A percentile compares a stretch with the other conserved stretches of the same genome.
phyloP scores from a whole-genome alignment of 2,329 filamentous ascomycete genomes.

The Xylaria sp. region DNA sequence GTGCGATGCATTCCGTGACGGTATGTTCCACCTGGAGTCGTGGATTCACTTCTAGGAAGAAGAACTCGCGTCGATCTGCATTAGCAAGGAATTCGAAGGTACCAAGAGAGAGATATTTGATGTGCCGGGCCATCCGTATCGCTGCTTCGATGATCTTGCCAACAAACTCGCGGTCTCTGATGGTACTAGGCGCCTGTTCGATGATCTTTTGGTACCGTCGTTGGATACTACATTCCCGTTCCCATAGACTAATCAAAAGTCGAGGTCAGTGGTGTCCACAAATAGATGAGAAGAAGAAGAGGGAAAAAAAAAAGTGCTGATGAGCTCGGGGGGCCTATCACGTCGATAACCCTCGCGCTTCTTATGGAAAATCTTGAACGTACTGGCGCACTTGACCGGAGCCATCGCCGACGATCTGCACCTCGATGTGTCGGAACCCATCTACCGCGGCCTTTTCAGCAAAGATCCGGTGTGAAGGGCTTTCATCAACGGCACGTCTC shows the following conservation, averaged over 20 bases:
- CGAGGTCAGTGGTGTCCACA: slow-evolving; percentile 4
- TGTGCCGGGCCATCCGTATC: slow-evolving; percentile 61
- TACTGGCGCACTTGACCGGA: slow-evolving; percentile 65
- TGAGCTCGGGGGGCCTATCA: background rate
- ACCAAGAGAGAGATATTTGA: slow-evolving; percentile 51
- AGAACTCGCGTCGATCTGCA: slow-evolving; percentile 70
- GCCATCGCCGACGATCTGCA: slow-evolving; percentile 69
- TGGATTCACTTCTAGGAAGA: slow-evolving; percentile 65
- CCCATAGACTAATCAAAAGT: slow-evolving; percentile 58
- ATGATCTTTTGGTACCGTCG: slow-evolving; percentile 74
- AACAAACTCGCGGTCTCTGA: slow-evolving; percentile 59
- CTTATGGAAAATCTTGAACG: background rate
- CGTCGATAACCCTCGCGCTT: too few species aligned
- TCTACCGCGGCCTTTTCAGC: slow-evolving; percentile 68
- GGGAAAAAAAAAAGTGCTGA: background rate
- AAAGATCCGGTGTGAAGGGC: slow-evolving; percentile 67
- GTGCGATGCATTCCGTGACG: slow-evolving; percentile 68
- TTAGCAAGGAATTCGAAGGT: slow-evolving; percentile 71
- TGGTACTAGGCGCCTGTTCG: slow-evolving; percentile 66
- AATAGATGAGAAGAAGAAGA: too few species aligned
- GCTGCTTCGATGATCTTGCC: slow-evolving; percentile 63
- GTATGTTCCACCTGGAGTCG: slow-evolving; percentile 82
- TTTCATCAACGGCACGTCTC: slow-evolving; percentile 66
- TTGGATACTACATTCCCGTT: slow-evolving; percentile 76
- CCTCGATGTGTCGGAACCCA: slow-evolving; percentile 67